phyloP scores from a whole-genome alignment of 768 basidiomycete species.

The Pleurotus cornucopiae region DNA sequence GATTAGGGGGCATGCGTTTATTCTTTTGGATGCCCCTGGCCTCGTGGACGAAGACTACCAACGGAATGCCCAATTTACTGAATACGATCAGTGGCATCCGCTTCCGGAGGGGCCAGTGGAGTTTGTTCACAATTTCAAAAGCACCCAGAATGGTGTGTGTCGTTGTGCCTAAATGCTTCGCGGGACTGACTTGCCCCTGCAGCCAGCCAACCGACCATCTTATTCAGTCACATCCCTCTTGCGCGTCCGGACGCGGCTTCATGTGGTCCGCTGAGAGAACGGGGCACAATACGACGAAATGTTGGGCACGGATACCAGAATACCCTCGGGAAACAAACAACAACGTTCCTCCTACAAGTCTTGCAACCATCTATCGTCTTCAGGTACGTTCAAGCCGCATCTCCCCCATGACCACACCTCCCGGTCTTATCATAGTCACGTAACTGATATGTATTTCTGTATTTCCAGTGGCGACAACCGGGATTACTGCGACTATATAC shows the following conservation, averaged over 20 bases:
- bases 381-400: slow-evolving; percentile 41
- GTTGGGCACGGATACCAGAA: slow-evolving; percentile 83
- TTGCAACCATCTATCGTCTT: slow-evolving; percentile 69
- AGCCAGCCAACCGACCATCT: slow-evolving; percentile 47
- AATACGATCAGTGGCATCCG: slow-evolving; percentile 56
- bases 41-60: slow-evolving; percentile 81
- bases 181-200: slow-evolving; percentile 7
- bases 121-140: slow-evolving; percentile 46
- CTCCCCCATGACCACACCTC: no score
- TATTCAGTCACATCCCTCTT: slow-evolving; percentile 86
- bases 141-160: slow-evolving; percentile 28
- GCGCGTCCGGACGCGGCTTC: slow-evolving; percentile 66
- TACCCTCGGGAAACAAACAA: slow-evolving; percentile 76
- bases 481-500: slow-evolving; percentile 81
- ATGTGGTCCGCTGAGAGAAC: slow-evolving; percentile 78
- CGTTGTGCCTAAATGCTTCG: not conserved
- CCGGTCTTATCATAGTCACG: not conserved
- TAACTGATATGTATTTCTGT: slow-evolving; percentile 6
- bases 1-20: slow-evolving; percentile 66
- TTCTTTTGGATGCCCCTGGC: slow-evolving; percentile 74
- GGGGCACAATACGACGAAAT: slow-evolving; percentile 65
- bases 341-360: slow-evolving; percentile 62
- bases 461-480: slow-evolving; percentile 77
- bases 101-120: slow-evolving; percentile 51
- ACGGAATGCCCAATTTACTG: slow-evolving; percentile 42